Conservation (phyloP, 371 early-diverging fungal genomes). For the Thermomucor indicae-seudaticae region DNA sequence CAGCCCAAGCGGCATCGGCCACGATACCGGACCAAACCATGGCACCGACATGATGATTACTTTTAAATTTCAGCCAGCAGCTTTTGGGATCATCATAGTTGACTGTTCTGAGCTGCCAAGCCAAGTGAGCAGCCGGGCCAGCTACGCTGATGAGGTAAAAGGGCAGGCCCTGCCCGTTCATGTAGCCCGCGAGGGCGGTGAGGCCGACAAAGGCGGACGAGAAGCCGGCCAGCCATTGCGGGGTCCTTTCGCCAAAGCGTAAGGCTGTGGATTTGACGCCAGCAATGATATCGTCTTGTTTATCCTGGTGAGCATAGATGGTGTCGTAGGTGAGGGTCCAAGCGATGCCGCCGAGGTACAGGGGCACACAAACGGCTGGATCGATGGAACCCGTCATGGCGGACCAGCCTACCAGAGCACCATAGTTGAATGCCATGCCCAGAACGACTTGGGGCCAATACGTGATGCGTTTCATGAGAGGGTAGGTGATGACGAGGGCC, state of each 20-base stretch:
- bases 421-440: slow-evolving; percentile 94
- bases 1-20: slow-evolving; percentile 35
- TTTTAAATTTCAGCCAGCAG: slow-evolving; percentile 73
- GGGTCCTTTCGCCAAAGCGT: slow-evolving; percentile 75
- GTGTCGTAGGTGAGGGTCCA: slow-evolving; percentile 98
- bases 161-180: slow-evolving; percentile 72
- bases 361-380: slow-evolving; percentile 69
- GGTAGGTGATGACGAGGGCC: slow-evolving; percentile 78
- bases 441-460: slow-evolving; percentile 93
- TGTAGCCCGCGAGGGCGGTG: slow-evolving; percentile 71
- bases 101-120: slow-evolving; percentile 80
- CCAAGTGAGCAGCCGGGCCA: slow-evolving; percentile 74
- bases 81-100: slow-evolving; percentile 59
- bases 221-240: slow-evolving; percentile 69
- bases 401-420: slow-evolving; percentile 90
- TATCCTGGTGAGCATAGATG: slow-evolving; percentile 96
- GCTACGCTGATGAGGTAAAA: slow-evolving; percentile 71
- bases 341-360: slow-evolving; percentile 83
- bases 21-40: slow-evolving; percentile 72
- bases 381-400: slow-evolving; percentile 80
- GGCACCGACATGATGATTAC: slow-evolving; percentile 75
- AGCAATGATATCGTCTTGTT: slow-evolving; percentile 77
- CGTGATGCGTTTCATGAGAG: slow-evolving; percentile 94
- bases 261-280: slow-evolving; percentile 94
- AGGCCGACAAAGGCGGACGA: slow-evolving; percentile 65